A percentile compares a stretch with the other conserved stretches of the same genome.
Conservation (phyloP, 176 grass and related monocot genomes). For the Zoysia japonica region DNA sequence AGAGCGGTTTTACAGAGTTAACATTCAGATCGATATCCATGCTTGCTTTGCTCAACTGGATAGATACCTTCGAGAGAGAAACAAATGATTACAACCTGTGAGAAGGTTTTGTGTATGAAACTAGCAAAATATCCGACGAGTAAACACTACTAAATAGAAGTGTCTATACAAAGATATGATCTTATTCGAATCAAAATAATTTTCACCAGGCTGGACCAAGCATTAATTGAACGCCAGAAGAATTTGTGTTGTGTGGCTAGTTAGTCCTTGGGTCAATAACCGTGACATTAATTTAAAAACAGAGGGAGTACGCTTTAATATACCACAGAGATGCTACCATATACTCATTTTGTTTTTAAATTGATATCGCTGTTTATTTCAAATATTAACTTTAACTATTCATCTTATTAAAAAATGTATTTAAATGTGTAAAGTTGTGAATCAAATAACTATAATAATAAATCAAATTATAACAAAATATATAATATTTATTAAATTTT, state of each 20-base stretch:
- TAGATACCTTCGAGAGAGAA: constrained; percentile 2
- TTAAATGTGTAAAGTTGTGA: too few species aligned
- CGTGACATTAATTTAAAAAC: too few species aligned
- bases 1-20: neutral
- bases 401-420: too few species aligned
- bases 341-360: too few species aligned
- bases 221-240: neutral
- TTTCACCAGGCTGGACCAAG: neutral
- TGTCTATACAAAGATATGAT: neutral
- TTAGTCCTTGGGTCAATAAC: neutral
- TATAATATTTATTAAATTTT: too few species aligned
- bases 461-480: too few species aligned
- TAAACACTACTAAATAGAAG: constrained; percentile 1
- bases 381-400: too few species aligned
- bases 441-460: too few species aligned
- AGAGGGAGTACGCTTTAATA: too few species aligned
- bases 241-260: neutral
- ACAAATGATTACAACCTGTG: neutral
- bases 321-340: too few species aligned
- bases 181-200: neutral
- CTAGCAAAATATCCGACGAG: constrained; percentile 7
- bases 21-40: neutral
- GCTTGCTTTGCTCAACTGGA: neutral
- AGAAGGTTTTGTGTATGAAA: constrained; percentile 28
- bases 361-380: too few species aligned